Evolutionary conservation across 305 asterid genomes (phyloP).

Genomic region (Ilex paraguariensis): DNA sequence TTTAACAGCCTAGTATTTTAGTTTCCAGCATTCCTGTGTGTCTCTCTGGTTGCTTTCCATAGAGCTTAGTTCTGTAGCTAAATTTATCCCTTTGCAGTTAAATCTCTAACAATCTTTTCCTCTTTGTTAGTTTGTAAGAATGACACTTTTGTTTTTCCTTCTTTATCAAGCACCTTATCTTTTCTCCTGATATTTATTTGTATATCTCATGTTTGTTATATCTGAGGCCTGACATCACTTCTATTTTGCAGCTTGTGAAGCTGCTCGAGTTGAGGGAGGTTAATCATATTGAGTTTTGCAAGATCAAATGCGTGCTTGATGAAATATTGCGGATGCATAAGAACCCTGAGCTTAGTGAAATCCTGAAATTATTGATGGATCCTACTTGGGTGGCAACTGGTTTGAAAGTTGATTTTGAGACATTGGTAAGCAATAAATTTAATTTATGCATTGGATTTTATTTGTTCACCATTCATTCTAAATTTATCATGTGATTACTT

Average conservation of each 20-base stretch:
- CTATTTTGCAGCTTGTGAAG: slow-evolving; percentile 78
- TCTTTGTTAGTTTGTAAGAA: neutral
- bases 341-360: slow-evolving; percentile 54
- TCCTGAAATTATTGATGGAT: slow-evolving; percentile 63
- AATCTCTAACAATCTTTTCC: neutral
- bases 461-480: neutral
- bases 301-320: slow-evolving; percentile 74
- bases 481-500: neutral
- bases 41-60: neutral
- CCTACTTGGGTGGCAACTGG: slow-evolving; percentile 97
- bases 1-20: too few relatives aligned
- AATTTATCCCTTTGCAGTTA: neutral
- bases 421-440: slow-evolving; percentile 49
- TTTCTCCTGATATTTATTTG: neutral
- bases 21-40: too few relatives aligned
- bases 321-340: slow-evolving; percentile 58
- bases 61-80: neutral
- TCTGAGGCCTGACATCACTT: slow-evolving; percentile 6
- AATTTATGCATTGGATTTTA: neutral
- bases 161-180: neutral
- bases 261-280: slow-evolving; percentile 93
- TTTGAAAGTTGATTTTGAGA: slow-evolving; percentile 68
- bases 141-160: neutral
- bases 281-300: slow-evolving; percentile 95
- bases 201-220: neutral